Evolutionary conservation across 2,329 filamentous ascomycete species (phyloP).

Genomic region (Xylariaceae sp.): DNA sequence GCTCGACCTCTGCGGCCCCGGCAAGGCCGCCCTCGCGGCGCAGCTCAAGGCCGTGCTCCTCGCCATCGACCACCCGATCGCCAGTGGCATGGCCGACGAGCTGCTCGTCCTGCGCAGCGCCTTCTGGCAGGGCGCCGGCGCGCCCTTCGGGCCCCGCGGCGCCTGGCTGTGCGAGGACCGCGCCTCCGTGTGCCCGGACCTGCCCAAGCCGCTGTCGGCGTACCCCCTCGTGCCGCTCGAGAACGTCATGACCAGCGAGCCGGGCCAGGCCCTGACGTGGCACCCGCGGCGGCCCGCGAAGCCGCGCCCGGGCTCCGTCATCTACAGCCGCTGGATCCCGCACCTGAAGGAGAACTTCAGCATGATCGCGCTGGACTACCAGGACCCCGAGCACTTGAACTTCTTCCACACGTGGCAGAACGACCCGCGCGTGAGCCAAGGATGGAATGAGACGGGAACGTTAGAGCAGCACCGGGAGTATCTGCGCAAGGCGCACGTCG

Average conservation of each 20-base stretch:
- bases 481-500: constrained; percentile 61
- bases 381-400: constrained; percentile 57
- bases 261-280: constrained; percentile 35
- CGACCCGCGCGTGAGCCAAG: constrained; percentile 73
- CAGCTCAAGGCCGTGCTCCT: constrained; percentile 45
- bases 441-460: constrained; percentile 76
- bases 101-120: constrained; percentile 46
- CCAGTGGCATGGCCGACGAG: constrained; percentile 24
- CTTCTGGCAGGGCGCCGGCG: constrained; percentile 69
- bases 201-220: constrained; percentile 36
- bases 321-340: constrained; percentile 77
- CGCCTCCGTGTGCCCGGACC: constrained; percentile 11
- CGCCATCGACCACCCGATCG: constrained; percentile 43
- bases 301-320: constrained; percentile 62
- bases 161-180: constrained; percentile 52
- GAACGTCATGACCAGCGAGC: constrained; percentile 38
- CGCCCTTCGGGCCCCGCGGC: constrained; percentile 60
- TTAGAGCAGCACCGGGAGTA: constrained; percentile 72
- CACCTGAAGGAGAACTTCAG: constrained; percentile 73
- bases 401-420: constrained; percentile 82
- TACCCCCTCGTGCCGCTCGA: constrained; percentile 47
- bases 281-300: constrained; percentile 71
- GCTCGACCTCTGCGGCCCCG: constrained; percentile 38
- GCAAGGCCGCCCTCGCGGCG: constrained; percentile 25
- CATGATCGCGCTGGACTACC: constrained; percentile 68